Evolutionary conservation across 768 basidiomycete genomes (phyloP).

Genomic region (Auricularia cornea): DNA sequence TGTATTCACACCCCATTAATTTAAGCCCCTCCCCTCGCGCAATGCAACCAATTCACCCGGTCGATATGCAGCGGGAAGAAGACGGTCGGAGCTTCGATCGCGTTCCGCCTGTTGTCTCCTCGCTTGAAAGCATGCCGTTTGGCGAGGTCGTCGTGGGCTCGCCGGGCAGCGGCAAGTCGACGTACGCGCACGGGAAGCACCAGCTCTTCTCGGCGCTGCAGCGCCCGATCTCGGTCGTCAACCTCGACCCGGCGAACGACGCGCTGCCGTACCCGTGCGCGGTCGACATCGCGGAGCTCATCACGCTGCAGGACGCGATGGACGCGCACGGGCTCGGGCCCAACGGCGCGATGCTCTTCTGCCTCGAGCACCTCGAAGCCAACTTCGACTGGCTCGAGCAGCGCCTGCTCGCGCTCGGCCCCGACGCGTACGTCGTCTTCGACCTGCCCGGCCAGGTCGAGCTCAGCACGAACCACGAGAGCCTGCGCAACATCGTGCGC

Average conservation of each 20-base stretch:
- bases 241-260: slow-evolving; percentile 93
- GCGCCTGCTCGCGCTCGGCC: slow-evolving; percentile 52
- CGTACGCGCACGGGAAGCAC: slow-evolving; percentile 80
- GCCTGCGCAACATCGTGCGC: slow-evolving; percentile 71
- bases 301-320: slow-evolving; percentile 87
- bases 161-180: slow-evolving; percentile 82
- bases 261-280: slow-evolving; percentile 86
- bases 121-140: slow-evolving; percentile 54
- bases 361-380: slow-evolving; percentile 93
- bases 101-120: no score
- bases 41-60: no score
- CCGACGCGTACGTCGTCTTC: slow-evolving; percentile 82
- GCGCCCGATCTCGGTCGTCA: slow-evolving; percentile 83
- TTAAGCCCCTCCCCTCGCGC: no score
- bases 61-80: no score
- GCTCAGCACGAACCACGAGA: slow-evolving; percentile 90
- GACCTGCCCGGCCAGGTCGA: slow-evolving; percentile 98
- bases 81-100: no score
- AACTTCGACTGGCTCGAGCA: slow-evolving; percentile 87
- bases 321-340: slow-evolving; percentile 76
- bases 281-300: slow-evolving; percentile 73
- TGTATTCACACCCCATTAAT: no score
- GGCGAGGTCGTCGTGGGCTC: slow-evolving; percentile 83
- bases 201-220: slow-evolving; percentile 82
- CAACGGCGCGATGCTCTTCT: slow-evolving; percentile 93